Base-by-base conservation (phyloP, 495 filamentous ascomycete species). In the Lasiosphaeriaceae sp. region DNA sequence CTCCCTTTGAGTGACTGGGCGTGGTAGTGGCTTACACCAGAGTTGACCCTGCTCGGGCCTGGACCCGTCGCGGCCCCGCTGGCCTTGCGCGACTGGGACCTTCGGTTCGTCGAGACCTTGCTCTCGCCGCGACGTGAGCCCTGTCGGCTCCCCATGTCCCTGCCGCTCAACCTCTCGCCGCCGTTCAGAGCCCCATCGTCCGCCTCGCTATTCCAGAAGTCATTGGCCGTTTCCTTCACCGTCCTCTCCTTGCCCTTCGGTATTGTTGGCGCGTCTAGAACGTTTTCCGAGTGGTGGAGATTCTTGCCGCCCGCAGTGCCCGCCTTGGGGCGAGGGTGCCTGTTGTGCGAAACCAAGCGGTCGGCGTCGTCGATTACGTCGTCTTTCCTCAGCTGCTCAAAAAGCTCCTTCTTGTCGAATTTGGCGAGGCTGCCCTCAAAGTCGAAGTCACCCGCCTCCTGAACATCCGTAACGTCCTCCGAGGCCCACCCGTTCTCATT, bases 381-480 rank as follows among this genome's bases (percentile, higher is more conserved):
- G 45, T 94, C 89, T 60, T 90, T 80, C 46, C 90, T 79, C 63
- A 97, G 90, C 67, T 96, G 83, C 51, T 89, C 87, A 67, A 97
- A 97, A 11, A 97, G 81, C 8, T 82, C 81, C 20, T 86, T 81
- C 75, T 98, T 98, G 71, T 98, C 92, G 60, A 98, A 98, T 62
- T 94, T 94, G 17, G 89, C 90, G 12, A 96, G 77, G 59, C 90
- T 90, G 21, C 83, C 86, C 60, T 87, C 82, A 62, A 97, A 97
- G 72, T 97, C 92, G 59, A 97, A 97, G 57, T 97, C 93, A 1
- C 87, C 89, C 73, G 90, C 79, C 65, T 93, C 93, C 71, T 96
- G 93, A n/a, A 96, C 91, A 71, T 98, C 94, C 2, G 91, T 96
- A 22, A 91, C 91, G 71, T 97, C 92, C 68, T 96, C 94, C 0